Base-by-base conservation (phyloP, 768 basidiomycete genomes). In the Boletus coccyginus region DNA sequence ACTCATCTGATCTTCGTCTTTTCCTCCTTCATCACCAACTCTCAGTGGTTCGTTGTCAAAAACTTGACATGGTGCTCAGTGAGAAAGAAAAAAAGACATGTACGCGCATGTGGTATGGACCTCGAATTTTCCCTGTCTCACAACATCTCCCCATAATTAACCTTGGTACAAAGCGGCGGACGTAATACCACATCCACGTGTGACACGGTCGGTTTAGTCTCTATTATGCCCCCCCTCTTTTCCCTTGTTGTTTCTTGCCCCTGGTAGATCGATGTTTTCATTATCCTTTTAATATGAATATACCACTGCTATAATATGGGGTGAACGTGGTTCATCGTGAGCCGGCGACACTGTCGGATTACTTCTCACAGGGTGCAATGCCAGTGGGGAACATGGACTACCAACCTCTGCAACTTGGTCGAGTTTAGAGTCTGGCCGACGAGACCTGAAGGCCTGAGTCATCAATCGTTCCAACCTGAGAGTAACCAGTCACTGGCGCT, bases 201-300 rank as follows among this genome's bases (percentile, higher is more conserved):
- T 70, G 61, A 62, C 63, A 71, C 70, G 70, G 71, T 73, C 56
- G 70, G 71, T 73, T 60, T 60, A 27, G 66, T 62, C 50, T 60
- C 47, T 52, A 39, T 52, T 47, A 40, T 57, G 39, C 11, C 31
- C 35, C n/a, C 19, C 17, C 29, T 29, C 36, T 27, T 43, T 31
- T 39, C 16, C 11, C 33, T 40, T 12, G 35, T 32, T 31, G 12
- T 42, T 45, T 53, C 2, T 4, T 35, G 21, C 10, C 29, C 21
- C 19, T 41, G 24, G 31, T 61, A 52, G 38, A 46, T 58, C 14
- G 14, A 35, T 62, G 56, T 58, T 32, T 52, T 55, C 24, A 4
- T 47, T 52, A 13, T 55, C 7, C 19, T n/a, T 52, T 19, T 52
- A 66, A 66, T 62, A 59, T 62, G 57, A 62, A 56, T 68, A 60